Evolutionary conservation across 129 eudicot species (phyloP).

Genomic region (Logfia minima): DNA sequence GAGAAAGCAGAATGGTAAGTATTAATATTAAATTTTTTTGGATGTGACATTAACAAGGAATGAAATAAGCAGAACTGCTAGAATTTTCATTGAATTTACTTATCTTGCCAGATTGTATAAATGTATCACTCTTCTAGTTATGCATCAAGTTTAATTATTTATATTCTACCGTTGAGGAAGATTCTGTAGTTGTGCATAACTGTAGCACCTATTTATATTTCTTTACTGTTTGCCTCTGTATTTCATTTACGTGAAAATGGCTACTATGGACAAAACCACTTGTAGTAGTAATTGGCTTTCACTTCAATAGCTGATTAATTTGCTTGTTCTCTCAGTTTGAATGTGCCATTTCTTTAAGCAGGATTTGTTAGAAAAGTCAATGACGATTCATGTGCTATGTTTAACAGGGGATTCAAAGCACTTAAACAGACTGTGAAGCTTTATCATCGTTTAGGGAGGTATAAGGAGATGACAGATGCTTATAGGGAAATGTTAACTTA

Average conservation of each 20-base stretch:
- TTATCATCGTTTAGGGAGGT: constrained; percentile 82
- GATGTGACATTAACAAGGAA: constrained; percentile 14
- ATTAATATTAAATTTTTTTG: constrained; percentile 9
- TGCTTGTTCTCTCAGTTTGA: background rate
- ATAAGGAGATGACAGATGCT: constrained; percentile 96
- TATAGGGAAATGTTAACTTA: constrained; percentile 96
- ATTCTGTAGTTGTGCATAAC: background rate
- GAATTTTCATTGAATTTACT: background rate
- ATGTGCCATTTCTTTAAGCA: background rate
- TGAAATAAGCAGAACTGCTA: background rate
- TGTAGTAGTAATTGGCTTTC: background rate
- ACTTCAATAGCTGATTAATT: background rate
- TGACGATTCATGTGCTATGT: constrained; percentile 19
- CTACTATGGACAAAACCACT: background rate
- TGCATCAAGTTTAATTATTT: background rate
- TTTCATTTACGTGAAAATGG: background rate
- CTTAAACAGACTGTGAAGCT: constrained; percentile 96
- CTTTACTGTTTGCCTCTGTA: background rate
- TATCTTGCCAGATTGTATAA: background rate
- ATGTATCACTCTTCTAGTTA: background rate
- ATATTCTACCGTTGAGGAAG: background rate
- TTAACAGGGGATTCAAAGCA: constrained; percentile 94
- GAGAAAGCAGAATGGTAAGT: constrained; percentile 98
- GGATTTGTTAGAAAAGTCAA: constrained; percentile 4
- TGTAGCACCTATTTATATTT: background rate